Percentiles rank a stretch among this genome's conserved stretches.
These are phyloP conservation scores for Penicillium bialowiezense DNA, from an alignment of 495 filamentous ascomycete genomes.

Conservation along the genomic window DNA sequence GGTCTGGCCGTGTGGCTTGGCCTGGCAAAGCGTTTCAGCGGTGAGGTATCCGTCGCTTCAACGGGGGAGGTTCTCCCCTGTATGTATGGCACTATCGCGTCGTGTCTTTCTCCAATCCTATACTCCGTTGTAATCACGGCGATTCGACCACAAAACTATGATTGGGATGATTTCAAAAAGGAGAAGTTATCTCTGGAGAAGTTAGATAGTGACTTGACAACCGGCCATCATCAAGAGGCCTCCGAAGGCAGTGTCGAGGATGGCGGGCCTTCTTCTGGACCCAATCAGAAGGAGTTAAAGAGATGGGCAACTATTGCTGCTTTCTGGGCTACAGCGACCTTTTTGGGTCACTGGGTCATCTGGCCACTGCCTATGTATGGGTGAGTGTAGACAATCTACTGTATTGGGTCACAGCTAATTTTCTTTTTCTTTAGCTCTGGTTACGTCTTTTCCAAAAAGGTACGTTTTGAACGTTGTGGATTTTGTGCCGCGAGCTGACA, in stretches of 20 bases:
- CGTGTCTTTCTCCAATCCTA: constrained; percentile 31
- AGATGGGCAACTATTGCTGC: constrained; percentile 36
- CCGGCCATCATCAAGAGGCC: constrained; percentile 8
- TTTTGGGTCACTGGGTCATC: constrained; percentile 39
- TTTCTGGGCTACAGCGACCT: constrained; percentile 35
- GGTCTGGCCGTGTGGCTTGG: constrained; percentile 48
- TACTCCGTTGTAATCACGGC: constrained; percentile 37
- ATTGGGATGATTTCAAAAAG: constrained; percentile 37
- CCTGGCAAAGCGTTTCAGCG: constrained; percentile 39
- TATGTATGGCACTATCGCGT: constrained; percentile 43
- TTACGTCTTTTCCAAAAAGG: constrained; percentile 35
- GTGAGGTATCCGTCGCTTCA: constrained; percentile 43
- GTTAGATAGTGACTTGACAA: constrained; percentile 25
- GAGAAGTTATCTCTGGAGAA: constrained; percentile 33
- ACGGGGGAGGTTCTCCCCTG: constrained; percentile 43
- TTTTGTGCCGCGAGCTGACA: neutral
- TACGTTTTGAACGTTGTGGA: constrained; percentile 8
- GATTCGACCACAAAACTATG: constrained; percentile 30
- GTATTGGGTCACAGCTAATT: too few relatives aligned
- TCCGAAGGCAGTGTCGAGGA: constrained; percentile 7
- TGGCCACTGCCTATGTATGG: constrained; percentile 45
- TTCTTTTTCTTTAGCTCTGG: constrained; percentile 6
- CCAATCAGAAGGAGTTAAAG: constrained; percentile 29
- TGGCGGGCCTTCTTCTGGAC: neutral
- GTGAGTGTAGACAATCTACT: too few relatives aligned